Conservation (phyloP, 257 asterid genomes). For the Verbena officinalis region DNA sequence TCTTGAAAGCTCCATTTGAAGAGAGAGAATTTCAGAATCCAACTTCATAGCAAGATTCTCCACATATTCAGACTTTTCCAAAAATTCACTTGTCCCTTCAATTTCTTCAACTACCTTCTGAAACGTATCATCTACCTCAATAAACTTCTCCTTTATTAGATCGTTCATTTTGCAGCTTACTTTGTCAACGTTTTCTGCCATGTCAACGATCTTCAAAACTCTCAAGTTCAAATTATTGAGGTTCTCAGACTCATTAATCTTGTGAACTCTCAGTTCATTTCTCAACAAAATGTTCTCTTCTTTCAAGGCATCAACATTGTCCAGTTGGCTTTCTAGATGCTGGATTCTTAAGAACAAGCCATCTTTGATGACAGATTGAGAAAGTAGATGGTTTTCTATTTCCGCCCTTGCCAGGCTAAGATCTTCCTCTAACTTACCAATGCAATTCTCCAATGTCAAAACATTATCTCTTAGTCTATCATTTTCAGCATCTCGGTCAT, state of each 20-base stretch:
- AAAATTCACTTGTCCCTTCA: slow-evolving; percentile 40
- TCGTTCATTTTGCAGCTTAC: slow-evolving; percentile 40
- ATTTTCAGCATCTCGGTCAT: slow-evolving; percentile 39
- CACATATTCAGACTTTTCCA: slow-evolving; percentile 55
- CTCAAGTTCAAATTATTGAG: slow-evolving; percentile 41
- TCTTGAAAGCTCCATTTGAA: slow-evolving; percentile 64
- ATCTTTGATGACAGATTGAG: slow-evolving; percentile 41
- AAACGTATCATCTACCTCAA: slow-evolving; percentile 41
- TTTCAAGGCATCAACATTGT: slow-evolving; percentile 37
- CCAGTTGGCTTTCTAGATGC: slow-evolving; percentile 47
- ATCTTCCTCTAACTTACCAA: slow-evolving; percentile 50
- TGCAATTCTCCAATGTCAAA: slow-evolving; percentile 41
- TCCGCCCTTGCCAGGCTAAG: slow-evolving; percentile 36
- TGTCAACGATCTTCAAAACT: slow-evolving; percentile 33
- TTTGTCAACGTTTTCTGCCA: slow-evolving; percentile 36
- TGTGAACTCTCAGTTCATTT: slow-evolving; percentile 46
- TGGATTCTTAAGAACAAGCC: slow-evolving; percentile 41
- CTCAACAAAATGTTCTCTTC: slow-evolving; percentile 53
- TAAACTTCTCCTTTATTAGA: slow-evolving; percentile 38
- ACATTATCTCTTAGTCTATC: slow-evolving; percentile 35
- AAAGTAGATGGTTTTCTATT: slow-evolving; percentile 34
- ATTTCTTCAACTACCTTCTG: slow-evolving; percentile 46
- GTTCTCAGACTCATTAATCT: slow-evolving; percentile 39
- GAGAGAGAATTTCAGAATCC: slow-evolving; percentile 48
- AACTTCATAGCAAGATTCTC: slow-evolving; percentile 60